Evolutionary conservation across 768 basidiomycete species (phyloP), one percentile per base, ranked within the genome.

Genomic region (Boletus barrowsii): DNA sequence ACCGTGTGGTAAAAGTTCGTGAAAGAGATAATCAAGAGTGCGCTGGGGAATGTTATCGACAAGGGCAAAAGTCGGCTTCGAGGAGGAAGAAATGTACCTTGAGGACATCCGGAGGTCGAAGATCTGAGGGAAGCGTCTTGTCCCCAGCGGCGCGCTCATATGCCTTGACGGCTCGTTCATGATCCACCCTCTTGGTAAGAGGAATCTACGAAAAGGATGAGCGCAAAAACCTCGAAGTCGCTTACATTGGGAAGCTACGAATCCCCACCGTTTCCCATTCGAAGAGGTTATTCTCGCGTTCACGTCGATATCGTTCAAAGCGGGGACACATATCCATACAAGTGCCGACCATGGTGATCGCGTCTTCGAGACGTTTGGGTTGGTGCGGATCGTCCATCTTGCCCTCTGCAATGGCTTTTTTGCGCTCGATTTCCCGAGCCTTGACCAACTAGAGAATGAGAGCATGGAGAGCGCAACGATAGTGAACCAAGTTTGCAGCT

Each of bases 71-170:
- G 13, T 49, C 22, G 50, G 9, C 11, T 54, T 53, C 40, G 48
- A 15, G 41, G 53, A n/a, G 54, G 37, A 9, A n/a, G 29, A 52
- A 33, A 54, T 66, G 59, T 47, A 88, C 90, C 75, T 87, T 86
- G 51, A 98, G 84, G 26, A 97, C 82, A 18, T 71, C 72, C 0
- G 95, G 93, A 9, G 95, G 93, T 17, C 96, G 84, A 45, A 99
- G 76, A 68, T 99, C 96, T 1, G 92, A 93, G 3, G 96, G 95
- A 0, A 97, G 64, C 0, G 84, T 85, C 72, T 95, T 90, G 76
- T 96, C 92, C 24, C 95, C 95, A 14, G 93, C 90, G 4, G 93
- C 93, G 18, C 96, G 88, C 68, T 96, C 92, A 69, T 94, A 99
- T 67, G 88, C 88, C 67, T 98, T 97, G 42, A 98, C 96, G 0